Conservation (phyloP, 1,284 basidiomycete genomes). For the Cystobasidium sp. region DNA sequence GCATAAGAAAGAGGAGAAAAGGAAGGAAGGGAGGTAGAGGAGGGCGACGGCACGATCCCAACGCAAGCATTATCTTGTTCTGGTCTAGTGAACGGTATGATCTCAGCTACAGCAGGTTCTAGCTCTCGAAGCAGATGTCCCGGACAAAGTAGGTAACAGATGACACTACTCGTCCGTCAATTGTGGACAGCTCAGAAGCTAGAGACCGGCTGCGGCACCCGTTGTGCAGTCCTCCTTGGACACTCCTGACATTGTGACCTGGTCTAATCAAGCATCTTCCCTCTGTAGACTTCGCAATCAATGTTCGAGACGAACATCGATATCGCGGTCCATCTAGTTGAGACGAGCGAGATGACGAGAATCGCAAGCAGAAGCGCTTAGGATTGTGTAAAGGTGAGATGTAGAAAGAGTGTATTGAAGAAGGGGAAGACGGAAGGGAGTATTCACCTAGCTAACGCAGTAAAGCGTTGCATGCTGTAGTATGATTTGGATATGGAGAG, state of each 20-base stretch:
- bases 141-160: neutral
- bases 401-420: neutral
- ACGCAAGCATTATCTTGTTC: constrained; percentile 89
- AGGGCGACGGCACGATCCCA: constrained; percentile 78
- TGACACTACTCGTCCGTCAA: neutral
- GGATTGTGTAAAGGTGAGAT: constrained; percentile 7
- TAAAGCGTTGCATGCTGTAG: neutral
- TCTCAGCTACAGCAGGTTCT: constrained; percentile 68
- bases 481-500: no score
- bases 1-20: constrained; percentile 2
- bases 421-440: neutral
- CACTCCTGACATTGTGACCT: neutral
- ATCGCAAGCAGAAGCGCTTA: neutral
- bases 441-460: constrained; percentile 18
- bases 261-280: neutral
- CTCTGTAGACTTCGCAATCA: no score
- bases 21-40: constrained; percentile 55
- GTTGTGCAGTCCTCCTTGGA: constrained; percentile 42
- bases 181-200: neutral
- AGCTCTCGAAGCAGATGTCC: neutral
- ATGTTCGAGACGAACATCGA: neutral
- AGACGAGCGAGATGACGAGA: neutral
- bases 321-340: neutral
- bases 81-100: constrained; percentile 92
- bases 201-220: constrained; percentile 31